Base-by-base conservation (phyloP, 306 rosid species). In the Albizia julibrissin region DNA sequence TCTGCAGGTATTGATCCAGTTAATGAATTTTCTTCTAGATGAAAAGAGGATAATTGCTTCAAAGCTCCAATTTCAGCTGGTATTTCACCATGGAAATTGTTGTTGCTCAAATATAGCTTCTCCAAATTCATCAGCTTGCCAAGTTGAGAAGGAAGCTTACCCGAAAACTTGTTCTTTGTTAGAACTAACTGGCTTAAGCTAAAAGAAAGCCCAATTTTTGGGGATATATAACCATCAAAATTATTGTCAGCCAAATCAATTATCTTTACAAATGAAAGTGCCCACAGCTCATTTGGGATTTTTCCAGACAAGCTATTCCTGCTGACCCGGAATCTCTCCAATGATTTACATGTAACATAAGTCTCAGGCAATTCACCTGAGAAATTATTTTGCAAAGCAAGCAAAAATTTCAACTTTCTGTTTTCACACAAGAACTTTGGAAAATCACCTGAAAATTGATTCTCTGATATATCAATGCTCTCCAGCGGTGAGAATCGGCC, bases 401-500 rank as follows among this genome's bases (percentile, higher is more conserved):
- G 99, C 91, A 96, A 87, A 81, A 87, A 81, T 26, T 3, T 85
- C 81, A 96, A 80, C 89, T 85, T 84, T 71, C 74, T 82, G 8
- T 78, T 86, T 81, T 92, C 92, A 87, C 99, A 96, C 85, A 96
- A 84, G 89, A 82, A 93, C 87, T 79, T 88, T 50, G 99, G 99
- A 75, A 96, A 96, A 82, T 59, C 79, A 49, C 99, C 99, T 27
- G 97, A 88, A 80, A 96, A 96, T 73, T 86, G 91, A 84, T 96
- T 96, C 85, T 96, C 99, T 1, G 99, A 96, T 86, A 96, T 88
- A 90, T 96, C 99, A n/a, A 96, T 88, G 83, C 93, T 92, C 14
- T 87, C 78, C 69, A 96, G 86, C 0, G 86, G 91, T 3, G 98
- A 88, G 77, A 88, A 92, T 5, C 89, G 87, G 72, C 98, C 99